Evolutionary conservation across 345 rosid species (phyloP), one percentile per base, ranked within the genome.

Genomic region (Eucalyptus regnans): DNA sequence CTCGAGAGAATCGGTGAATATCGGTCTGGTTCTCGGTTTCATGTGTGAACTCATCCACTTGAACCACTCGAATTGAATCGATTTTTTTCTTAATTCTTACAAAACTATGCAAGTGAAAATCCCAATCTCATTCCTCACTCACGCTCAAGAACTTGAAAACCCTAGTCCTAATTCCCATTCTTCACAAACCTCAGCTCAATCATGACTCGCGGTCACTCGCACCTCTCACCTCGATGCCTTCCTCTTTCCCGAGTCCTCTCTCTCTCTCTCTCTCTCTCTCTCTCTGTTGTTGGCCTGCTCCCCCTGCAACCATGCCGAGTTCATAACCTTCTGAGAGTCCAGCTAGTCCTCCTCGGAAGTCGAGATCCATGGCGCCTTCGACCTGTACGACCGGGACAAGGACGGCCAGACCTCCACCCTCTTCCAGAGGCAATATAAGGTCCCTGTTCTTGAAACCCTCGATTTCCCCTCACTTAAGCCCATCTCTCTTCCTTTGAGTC

Each of bases 401-500:
- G 68, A 62, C 8, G 33, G 68, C 68, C 68, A 27, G 15, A 60
- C 15, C 33, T 60, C 29, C 31, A 6, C 68, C 68, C 68, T 29
- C 68, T 29, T 62, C 68, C 8, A 29, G 68, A 29, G 68, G 68
- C 68, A 29, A 62, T 27, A 12, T 27, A 62, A 62, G 68, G 68
- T 62, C 17, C 68, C 33, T 29, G 4, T 62, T 62, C 68, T 62
- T 29, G 33, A 62, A 62, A 62, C 33, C 68, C 68, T 27, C 31
- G 1, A 12, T 62, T 29, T 62, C 31, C 12, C 68, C 68, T 62
- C 68, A 5, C 31, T 29, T 27, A 29, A 62, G 29, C 8, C 33
- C 33, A 29, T 62, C 33, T 62, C 15, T 62, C 68, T 29, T 62
- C 31, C 68, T 62, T 27, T 14, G 92, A 51, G 92, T 93, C 91